Percentiles rank a stretch among this genome's conserved stretches.
Evolutionary conservation across 345 rosid genomes (phyloP).

Genomic region (Nasturtium officinale): DNA sequence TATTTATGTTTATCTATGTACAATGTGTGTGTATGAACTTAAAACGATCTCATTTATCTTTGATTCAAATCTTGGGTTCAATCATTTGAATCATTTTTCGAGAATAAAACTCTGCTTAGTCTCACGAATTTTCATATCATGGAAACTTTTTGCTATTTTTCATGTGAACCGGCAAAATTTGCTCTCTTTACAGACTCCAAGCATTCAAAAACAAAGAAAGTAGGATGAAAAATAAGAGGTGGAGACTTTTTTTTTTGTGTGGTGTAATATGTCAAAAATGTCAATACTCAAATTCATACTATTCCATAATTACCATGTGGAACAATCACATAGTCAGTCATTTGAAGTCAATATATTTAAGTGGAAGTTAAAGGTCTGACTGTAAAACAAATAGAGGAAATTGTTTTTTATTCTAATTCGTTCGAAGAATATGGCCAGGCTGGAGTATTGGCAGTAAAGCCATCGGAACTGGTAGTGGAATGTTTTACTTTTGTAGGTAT

Average conservation of each 20-base stretch:
- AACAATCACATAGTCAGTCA: neutral
- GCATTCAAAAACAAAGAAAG: neutral
- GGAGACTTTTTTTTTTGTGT: neutral
- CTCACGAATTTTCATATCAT: neutral
- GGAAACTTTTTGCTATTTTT: neutral
- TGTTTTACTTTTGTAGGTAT: too few species aligned
- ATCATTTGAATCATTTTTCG: neutral
- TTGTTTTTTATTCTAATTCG: too few species aligned
- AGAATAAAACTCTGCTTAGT: neutral
- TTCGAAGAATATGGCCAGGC: too few species aligned
- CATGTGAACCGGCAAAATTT: constrained; percentile 1
- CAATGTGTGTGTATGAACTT: constrained; percentile 13
- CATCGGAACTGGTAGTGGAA: constrained; percentile 48
- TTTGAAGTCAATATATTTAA: neutral
- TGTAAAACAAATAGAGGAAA: neutral
- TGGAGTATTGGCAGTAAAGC: neutral
- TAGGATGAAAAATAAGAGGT: neutral
- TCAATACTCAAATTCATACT: neutral
- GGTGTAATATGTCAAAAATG: neutral
- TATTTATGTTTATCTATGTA: neutral
- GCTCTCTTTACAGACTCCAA: neutral
- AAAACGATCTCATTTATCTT: constrained; percentile 16
- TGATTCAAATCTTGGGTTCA: constrained; percentile 21
- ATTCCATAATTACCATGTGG: neutral
- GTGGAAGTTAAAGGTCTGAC: neutral